Evolutionary conservation across 2,329 filamentous ascomycete genomes (phyloP).

Genomic region (Pseudogymnoascus sp.): DNA sequence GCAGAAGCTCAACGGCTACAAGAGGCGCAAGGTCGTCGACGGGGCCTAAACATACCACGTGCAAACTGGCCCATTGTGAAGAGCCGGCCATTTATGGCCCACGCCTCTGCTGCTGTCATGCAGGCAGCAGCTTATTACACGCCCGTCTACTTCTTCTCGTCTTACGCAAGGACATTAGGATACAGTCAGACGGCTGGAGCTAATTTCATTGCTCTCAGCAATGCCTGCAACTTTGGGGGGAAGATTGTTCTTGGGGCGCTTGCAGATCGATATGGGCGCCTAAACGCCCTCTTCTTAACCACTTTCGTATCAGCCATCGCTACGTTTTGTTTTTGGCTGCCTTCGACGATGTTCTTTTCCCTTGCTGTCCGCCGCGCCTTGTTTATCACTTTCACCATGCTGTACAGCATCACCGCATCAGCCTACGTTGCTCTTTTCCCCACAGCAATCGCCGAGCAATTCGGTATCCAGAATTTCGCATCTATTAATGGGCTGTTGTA

Average conservation of each 20-base stretch:
- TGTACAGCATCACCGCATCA: slow-evolving; percentile 31
- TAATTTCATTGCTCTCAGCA: slow-evolving; percentile 33
- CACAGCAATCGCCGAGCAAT: slow-evolving; percentile 21
- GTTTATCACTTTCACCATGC: slow-evolving; percentile 28
- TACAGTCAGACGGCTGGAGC: slow-evolving; percentile 30
- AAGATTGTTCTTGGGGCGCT: slow-evolving; percentile 31
- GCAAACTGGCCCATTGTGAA: slow-evolving; percentile 29
- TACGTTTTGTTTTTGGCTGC: slow-evolving; percentile 25
- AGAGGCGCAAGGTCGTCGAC: slow-evolving; percentile 5
- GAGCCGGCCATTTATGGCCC: slow-evolving; percentile 30
- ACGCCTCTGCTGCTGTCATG: slow-evolving; percentile 29
- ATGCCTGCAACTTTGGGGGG: slow-evolving; percentile 32
- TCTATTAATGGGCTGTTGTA: slow-evolving; percentile 20
- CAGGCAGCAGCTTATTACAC: slow-evolving; percentile 32
- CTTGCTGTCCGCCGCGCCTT: slow-evolving; percentile 14
- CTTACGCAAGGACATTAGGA: slow-evolving; percentile 31
- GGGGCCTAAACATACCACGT: slow-evolving; percentile 21
- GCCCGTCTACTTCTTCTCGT: slow-evolving; percentile 32
- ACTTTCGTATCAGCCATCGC: slow-evolving; percentile 24
- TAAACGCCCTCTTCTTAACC: slow-evolving; percentile 31
- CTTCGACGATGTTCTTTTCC: slow-evolving; percentile 12
- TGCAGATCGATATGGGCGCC: slow-evolving; percentile 31
- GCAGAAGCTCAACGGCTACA: slow-evolving; percentile 4
- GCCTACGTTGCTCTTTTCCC: slow-evolving; percentile 34
- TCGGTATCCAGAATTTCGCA: slow-evolving; percentile 19